Evolutionary conservation across 495 filamentous ascomycete species (phyloP), one percentile per base, ranked within the genome.

Genomic region (Penicillium salamii): DNA sequence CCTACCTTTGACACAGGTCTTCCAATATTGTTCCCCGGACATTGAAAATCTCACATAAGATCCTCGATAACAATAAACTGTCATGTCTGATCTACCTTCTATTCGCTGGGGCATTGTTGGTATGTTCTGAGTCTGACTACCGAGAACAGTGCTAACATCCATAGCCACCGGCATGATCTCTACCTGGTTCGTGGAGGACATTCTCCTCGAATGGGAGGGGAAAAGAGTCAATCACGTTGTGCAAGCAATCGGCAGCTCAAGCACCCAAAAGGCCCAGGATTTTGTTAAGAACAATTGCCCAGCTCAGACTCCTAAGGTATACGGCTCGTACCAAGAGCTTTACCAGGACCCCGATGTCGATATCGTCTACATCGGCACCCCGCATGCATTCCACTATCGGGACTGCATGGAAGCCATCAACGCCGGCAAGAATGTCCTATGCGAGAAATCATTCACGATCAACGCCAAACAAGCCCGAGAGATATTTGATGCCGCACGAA

Each of bases 361-460:
- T 40, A 63, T 71, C 33, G 60, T 76, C 26, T 76, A 75, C 53
- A 68, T 76, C 28, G 70, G 68, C 32, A 75, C 71, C 1, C 74
- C 74, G 2, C 67, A 77, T 24, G 54, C 57, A 9, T 67, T 69
- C 32, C 74, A 77, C 52, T 65, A 65, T 39, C 43, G 58, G 12
- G 62, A 71, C 34, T 70, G 61, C 34, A 54, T 78, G 37, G 63
- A 70, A 46, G 71, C 74, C 8, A 75, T 74, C 39, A 51, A 50
- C 7, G 63, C 62, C 40, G 66, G 68, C 13, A 71, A 71, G 50
- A 54, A 75, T 38, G 65, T 75, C 7, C 55, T 76, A 0, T 75
- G 69, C 46, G 72, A 76, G 55, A 76, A 78, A 50, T 36, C 70
- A 0, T 69, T 78, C 41, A 62, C 65, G 5, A 42, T 76, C 14